phyloP scores from a whole-genome alignment of 1,284 basidiomycete genomes.

The Coniferiporia weirii region DNA sequence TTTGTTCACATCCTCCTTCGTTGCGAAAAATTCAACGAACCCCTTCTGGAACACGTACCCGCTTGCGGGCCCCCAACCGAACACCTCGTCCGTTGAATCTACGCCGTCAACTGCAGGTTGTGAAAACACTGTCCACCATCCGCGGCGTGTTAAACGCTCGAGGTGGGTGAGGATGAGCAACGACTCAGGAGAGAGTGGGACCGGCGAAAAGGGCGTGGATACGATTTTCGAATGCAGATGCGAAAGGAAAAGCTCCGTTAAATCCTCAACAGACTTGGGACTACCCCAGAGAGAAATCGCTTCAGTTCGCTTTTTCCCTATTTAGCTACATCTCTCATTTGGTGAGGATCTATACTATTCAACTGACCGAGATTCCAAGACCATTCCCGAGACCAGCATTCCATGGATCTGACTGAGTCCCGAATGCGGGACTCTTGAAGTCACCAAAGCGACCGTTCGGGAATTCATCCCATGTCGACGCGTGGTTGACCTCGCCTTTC shows the following conservation, averaged over 20 bases:
- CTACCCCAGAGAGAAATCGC: conserved; percentile 78
- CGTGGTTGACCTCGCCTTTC: conserved; percentile 67
- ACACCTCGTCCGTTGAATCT: conserved; percentile 65
- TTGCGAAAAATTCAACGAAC: conserved; percentile 95
- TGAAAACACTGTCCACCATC: conserved; percentile 96
- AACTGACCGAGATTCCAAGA: conserved; percentile 46
- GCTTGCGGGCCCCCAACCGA: conserved; percentile 90
- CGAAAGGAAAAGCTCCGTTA: conserved; percentile 76
- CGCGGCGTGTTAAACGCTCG: conserved; percentile 66
- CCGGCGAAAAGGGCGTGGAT: conserved; percentile 87
- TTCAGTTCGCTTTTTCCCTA: conserved; percentile 49
- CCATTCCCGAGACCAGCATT: conserved; percentile 37
- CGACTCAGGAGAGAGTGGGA: conserved; percentile 83
- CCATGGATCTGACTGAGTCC: conserved; percentile 67
- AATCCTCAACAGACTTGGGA: conserved; percentile 65
- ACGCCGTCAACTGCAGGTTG: conserved; percentile 91
- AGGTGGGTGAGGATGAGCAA: conserved; percentile 76
- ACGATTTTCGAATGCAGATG: conserved; percentile 71
- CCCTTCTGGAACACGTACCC: conserved; percentile 98
- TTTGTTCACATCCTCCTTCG: conserved; percentile 53
- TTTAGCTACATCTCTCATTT: background rate
- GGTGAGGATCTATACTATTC: background rate
- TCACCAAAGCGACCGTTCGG: conserved; percentile 99
- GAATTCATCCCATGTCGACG: conserved; percentile 94
- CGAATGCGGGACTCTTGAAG: conserved; percentile 93